phyloP scores from a whole-genome alignment of 1,284 basidiomycete genomes.

The Microbotryum silenes-acaulis region DNA sequence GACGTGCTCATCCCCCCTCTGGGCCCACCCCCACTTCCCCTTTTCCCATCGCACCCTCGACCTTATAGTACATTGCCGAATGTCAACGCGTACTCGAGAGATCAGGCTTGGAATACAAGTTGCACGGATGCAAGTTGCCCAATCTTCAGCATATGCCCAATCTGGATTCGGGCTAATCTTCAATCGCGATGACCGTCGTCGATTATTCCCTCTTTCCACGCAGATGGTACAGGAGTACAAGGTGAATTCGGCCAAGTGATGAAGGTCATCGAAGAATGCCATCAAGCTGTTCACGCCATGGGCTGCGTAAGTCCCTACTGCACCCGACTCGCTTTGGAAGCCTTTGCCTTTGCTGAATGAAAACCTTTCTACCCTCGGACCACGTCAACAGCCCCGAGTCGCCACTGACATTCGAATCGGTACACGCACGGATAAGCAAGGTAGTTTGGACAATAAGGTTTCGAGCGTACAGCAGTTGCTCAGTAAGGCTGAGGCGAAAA shows the following conservation, averaged over 20 bases:
- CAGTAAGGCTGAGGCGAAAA: not conserved
- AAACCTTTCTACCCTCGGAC: too few relatives aligned
- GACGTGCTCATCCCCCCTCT: not conserved
- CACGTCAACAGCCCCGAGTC: too few relatives aligned
- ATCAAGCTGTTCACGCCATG: conserved; percentile 69
- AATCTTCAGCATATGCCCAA: too few relatives aligned
- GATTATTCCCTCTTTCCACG: not conserved
- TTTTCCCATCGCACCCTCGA: not conserved
- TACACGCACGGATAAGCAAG: conserved; percentile 64
- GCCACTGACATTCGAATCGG: conserved; percentile 82
- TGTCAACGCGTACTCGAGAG: conserved; percentile 72
- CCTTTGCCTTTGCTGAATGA: too few relatives aligned
- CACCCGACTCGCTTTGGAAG: too few relatives aligned
- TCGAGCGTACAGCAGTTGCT: conserved; percentile 17
- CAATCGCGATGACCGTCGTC: too few relatives aligned
- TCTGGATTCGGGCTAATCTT: too few relatives aligned
- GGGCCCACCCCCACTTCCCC: too few relatives aligned
- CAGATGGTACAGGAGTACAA: conserved; percentile 25
- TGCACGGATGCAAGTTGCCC: conserved; percentile 34
- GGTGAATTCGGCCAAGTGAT: conserved; percentile 50
- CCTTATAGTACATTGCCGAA: conserved; percentile 46
- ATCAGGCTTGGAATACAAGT: conserved; percentile 71
- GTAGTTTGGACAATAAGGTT: conserved; percentile 25
- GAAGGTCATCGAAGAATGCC: conserved; percentile 71
- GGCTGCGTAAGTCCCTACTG: conserved; percentile 31